Conservation (phyloP, 1,139 yeast species). For the Saccharomyces pastorianus region DNA sequence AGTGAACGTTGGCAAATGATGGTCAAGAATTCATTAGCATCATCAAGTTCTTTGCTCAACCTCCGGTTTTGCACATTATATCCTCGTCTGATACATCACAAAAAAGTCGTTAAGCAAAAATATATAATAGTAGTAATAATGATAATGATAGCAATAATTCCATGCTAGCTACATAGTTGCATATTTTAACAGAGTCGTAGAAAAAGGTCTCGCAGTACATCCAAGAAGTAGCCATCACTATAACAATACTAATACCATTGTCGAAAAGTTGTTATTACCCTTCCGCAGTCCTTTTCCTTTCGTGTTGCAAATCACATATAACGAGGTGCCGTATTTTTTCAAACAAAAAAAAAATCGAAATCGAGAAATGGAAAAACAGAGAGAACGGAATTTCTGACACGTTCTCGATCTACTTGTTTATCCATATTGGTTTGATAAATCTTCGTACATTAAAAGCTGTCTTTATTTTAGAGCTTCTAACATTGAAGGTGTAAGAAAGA, state of each 20-base stretch:
- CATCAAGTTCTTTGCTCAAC: background rate
- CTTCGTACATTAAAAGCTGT: background rate
- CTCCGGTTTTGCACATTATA: background rate
- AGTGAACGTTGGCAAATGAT: slow-evolving; percentile 72
- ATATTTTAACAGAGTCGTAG: background rate
- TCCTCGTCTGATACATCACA: background rate
- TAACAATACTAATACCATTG: background rate
- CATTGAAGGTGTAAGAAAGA: background rate
- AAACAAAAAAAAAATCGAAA: background rate
- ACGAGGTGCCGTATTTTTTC: background rate
- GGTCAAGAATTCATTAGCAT: background rate
- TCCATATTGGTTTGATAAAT: background rate
- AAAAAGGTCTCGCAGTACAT: background rate
- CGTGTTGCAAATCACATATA: background rate
- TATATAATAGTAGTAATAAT: background rate
- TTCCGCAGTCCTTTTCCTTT: background rate
- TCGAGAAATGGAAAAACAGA: background rate
- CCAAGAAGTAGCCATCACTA: background rate
- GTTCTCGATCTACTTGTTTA: background rate
- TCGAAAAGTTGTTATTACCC: background rate
- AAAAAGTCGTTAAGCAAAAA: background rate
- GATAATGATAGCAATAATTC: background rate
- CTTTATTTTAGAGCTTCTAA: background rate
- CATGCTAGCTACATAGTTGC: background rate
- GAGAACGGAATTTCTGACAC: background rate